Evolutionary conservation across 129 eudicot genomes (phyloP), one percentile per base, ranked within the genome.

Genomic region (Escallonia rubra): DNA sequence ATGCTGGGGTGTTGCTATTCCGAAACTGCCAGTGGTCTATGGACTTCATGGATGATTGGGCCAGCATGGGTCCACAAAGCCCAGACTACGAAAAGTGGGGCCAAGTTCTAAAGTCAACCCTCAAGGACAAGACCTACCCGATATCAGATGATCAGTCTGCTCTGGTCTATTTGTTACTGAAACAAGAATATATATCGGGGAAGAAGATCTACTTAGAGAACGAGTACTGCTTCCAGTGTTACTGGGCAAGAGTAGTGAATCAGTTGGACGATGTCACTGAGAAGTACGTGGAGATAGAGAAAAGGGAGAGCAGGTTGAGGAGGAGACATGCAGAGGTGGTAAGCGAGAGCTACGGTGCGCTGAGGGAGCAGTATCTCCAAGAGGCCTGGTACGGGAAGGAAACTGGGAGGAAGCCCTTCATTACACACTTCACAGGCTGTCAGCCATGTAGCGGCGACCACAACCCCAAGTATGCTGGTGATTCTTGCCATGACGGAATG

Each of bases 371-470:
- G 71, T 62, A 65, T 12, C 43, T 74, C 63, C 55, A 47, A 15
- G 80, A 66, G 10, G 78, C 68, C 3, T 79, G 81, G 5, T 70
- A 61, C 8, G 62, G 63, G 11, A 34, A 15, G 14, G 78, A 64
- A 2, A 64, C 76, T 2, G 63, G 79, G 76, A 72, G 69, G 69
- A 67, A 83, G 76, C 86, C 86, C 48, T 84, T 81, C 59, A 68
- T 83, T 4, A 87, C 95, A 11, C 90, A 87, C 72, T 87, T 83
- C 67, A 87, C 87, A 11, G 95, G 95, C 50, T 87, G 90, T 59
- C 78, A 76, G 42, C 87, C 87, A 6, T 87, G 95, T 69, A 83
- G 87, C 10, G 95, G 95, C 43, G 57, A 49, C 10, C 84, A 87
- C 68, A 81, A 81, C 42, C 68, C 77, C 69, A 23, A 1, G 51